Evolutionary conservation across 2,329 filamentous ascomycete genomes (phyloP).

Genomic region (Phialophora tarda): DNA sequence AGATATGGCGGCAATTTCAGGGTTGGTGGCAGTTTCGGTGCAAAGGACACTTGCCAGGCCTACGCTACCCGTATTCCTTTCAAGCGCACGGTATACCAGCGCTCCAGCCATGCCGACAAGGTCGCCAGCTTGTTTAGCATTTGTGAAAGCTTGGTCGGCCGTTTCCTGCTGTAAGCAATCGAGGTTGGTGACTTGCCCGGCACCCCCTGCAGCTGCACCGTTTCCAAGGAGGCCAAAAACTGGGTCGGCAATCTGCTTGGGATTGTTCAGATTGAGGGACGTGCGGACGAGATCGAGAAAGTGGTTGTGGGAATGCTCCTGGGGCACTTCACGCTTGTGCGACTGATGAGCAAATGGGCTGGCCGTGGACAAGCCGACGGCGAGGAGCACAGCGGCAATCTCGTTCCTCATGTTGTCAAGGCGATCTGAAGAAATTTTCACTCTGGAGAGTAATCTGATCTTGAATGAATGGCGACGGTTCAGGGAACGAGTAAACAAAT

Average conservation of each 20-base stretch:
- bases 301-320: slow-evolving; percentile 62
- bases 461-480: slow-evolving; percentile 14
- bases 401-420: slow-evolving; percentile 20
- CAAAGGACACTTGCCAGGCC: slow-evolving; percentile 64
- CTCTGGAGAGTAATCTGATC: not conserved
- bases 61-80: slow-evolving; percentile 66
- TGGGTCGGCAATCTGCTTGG: slow-evolving; percentile 54
- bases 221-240: slow-evolving; percentile 62
- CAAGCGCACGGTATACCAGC: slow-evolving; percentile 60
- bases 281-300: slow-evolving; percentile 55
- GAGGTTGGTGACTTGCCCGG: slow-evolving; percentile 56
- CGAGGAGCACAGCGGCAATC: slow-evolving; percentile 12
- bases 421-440: slow-evolving; percentile 11
- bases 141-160: slow-evolving; percentile 65
- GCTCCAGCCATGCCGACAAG: slow-evolving; percentile 61
- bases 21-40: slow-evolving; percentile 63
- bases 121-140: slow-evolving; percentile 60
- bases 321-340: slow-evolving; percentile 58
- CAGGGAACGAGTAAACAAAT: slow-evolving; percentile 14
- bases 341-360: slow-evolving; percentile 16
- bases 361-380: slow-evolving; percentile 11
- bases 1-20: slow-evolving; percentile 67
- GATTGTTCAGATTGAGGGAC: slow-evolving; percentile 55
- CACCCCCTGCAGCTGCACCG: slow-evolving; percentile 55
- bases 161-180: slow-evolving; percentile 65